Percentiles rank a stretch among this genome's conserved stretches.
These are phyloP conservation scores for Crithidia mellificae DNA, from an alignment of 208 protist species.

Conservation along the genomic window DNA sequence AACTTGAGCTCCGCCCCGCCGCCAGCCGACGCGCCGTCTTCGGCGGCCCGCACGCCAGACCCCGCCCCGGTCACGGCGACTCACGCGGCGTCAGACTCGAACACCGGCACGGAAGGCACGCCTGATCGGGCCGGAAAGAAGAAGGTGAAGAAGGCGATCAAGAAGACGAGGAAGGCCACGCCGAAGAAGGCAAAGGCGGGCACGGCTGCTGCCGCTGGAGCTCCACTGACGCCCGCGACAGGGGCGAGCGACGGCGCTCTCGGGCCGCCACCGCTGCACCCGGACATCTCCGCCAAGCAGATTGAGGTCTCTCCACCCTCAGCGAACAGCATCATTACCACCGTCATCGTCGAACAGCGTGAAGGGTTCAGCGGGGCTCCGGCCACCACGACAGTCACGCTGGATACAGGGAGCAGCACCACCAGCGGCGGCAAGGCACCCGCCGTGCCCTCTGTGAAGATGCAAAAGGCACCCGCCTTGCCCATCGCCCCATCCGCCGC, in stretches of 20 bases:
- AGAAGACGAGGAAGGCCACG: not conserved
- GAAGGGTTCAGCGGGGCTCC: not conserved
- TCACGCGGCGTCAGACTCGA: not conserved
- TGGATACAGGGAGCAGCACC: not conserved
- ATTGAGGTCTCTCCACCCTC: not conserved
- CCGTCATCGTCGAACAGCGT: not conserved
- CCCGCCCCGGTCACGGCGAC: too few relatives aligned
- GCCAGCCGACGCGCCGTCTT: not conserved
- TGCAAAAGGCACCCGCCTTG: not conserved
- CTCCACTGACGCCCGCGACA: too few relatives aligned
- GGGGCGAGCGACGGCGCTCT: not conserved
- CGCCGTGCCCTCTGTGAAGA: not conserved
- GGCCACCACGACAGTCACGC: not conserved
- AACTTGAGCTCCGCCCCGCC: not conserved
- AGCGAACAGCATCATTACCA: not conserved
- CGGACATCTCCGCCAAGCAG: too few relatives aligned
- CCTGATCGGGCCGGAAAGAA: not conserved
- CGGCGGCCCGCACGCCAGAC: not conserved
- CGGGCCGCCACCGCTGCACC: not conserved
- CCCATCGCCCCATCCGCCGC: not conserved
- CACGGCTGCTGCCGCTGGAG: too few relatives aligned
- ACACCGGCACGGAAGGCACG: not conserved
- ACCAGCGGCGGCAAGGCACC: too few relatives aligned
- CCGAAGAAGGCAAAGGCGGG: conserved; percentile 1
- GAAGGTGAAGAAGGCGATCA: not conserved